Conservation (phyloP, 352 stramenopile genomes). For the Globisporangium rhizosaccharum region DNA sequence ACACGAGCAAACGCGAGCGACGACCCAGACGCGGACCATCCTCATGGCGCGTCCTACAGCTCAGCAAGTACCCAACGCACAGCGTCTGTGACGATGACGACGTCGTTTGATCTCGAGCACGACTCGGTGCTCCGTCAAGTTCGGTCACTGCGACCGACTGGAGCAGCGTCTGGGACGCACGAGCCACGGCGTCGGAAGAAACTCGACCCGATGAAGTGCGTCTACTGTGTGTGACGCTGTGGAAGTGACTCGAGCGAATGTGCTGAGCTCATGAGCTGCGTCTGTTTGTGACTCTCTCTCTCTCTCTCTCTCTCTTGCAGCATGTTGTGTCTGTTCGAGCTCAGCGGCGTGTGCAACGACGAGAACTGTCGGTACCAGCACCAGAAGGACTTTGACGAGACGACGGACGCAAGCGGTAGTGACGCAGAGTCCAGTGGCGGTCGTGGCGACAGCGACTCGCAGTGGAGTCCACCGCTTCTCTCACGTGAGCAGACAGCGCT, state of each 20-base stretch:
- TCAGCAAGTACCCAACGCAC: not conserved
- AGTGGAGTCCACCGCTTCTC: not conserved
- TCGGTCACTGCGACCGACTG: not conserved
- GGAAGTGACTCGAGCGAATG: not conserved
- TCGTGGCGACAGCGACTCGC: not conserved
- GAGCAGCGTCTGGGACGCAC: not conserved
- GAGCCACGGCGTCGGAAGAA: constrained; percentile 14
- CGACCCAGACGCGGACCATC: not conserved
- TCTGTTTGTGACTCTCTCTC: no score
- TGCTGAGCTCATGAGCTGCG: not conserved
- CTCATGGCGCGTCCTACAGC: not conserved
- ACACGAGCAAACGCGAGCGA: not conserved
- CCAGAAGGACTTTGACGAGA: constrained; percentile 39
- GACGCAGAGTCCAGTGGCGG: not conserved
- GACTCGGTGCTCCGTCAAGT: constrained; percentile 29
- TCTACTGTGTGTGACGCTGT: not conserved
- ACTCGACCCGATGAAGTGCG: constrained; percentile 56
- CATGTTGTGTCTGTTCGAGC: constrained; percentile 64
- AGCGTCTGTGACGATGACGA: not conserved
- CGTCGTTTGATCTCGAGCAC: constrained; percentile 11
- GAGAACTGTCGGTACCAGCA: constrained; percentile 63
- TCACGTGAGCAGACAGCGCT: constrained; percentile 27
- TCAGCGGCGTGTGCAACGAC: constrained; percentile 76
- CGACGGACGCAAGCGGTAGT: not conserved
- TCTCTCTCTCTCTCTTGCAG: constrained; percentile 16